These are phyloP conservation scores for Suillus occidentalis DNA, from an alignment of 768 basidiomycete species.

Conservation along the genomic window DNA sequence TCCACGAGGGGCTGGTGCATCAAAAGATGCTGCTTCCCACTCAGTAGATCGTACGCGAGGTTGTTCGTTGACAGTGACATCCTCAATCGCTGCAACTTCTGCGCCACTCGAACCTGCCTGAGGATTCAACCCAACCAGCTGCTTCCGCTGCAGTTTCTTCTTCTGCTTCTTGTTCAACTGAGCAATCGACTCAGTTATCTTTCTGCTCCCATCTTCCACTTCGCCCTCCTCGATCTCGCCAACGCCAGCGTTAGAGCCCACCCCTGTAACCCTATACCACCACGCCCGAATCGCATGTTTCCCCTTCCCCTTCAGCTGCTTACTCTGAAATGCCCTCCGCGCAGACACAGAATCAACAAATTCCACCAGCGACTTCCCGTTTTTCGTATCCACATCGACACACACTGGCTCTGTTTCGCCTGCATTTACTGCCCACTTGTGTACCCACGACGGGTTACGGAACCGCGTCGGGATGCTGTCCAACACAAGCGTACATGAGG, in stretches of 20 bases:
- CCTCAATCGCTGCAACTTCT: neutral
- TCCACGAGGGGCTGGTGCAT: neutral
- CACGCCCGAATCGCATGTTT: slow-evolving; percentile 15
- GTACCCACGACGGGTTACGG: slow-evolving; percentile 42
- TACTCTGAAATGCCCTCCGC: slow-evolving; percentile 42
- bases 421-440: slow-evolving; percentile 43
- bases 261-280: slow-evolving; percentile 16
- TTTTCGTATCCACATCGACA: slow-evolving; percentile 40
- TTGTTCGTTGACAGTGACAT: neutral
- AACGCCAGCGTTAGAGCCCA: slow-evolving; percentile 4
- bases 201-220: slow-evolving; percentile 9
- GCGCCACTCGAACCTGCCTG: neutral
- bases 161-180: slow-evolving; percentile 8
- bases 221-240: slow-evolving; percentile 18
- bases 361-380: slow-evolving; percentile 51
- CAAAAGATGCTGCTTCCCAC: neutral
- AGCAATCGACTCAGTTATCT: neutral
- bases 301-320: slow-evolving; percentile 42
- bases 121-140: neutral
- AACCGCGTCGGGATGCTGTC: slow-evolving; percentile 53
- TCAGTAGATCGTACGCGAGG: neutral
- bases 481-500: slow-evolving; percentile 53
- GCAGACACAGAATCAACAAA: slow-evolving; percentile 47
- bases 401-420: slow-evolving; percentile 40
- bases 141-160: slow-evolving; percentile 4